Conservation (phyloP, 495 filamentous ascomycete genomes). For the Penicillium bovifimosum region DNA sequence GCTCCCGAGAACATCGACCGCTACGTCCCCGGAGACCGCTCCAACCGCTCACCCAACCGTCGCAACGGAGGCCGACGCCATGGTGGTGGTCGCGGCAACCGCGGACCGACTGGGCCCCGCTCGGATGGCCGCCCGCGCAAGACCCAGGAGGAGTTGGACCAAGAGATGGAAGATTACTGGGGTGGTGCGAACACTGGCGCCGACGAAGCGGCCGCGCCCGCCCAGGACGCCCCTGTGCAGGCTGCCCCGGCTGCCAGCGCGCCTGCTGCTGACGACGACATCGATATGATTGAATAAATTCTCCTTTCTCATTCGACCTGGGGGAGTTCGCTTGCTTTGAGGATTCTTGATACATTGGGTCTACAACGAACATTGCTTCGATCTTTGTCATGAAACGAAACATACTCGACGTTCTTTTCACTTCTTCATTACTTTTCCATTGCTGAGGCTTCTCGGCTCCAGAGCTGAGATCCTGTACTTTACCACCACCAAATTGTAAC, state of each 20-base stretch:
- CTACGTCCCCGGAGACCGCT: constrained; percentile 65
- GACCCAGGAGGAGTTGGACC: constrained; percentile 88
- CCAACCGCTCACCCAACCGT: constrained; percentile 17
- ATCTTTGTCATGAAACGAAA: neutral
- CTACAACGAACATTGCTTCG: neutral
- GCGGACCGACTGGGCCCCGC: constrained; percentile 35
- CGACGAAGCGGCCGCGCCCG: constrained; percentile 9
- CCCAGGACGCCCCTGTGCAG: constrained; percentile 14
- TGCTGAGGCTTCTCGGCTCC: neutral
- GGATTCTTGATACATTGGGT: neutral
- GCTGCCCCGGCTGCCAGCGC: constrained; percentile 18
- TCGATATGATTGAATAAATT: constrained; percentile 50
- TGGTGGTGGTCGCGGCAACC: constrained; percentile 29
- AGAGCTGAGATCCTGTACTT: constrained; percentile 13
- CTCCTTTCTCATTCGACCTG: neutral
- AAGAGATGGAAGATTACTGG: constrained; percentile 96
- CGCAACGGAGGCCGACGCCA: constrained; percentile 47
- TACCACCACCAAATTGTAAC: constrained; percentile 20
- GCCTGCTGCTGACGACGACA: constrained; percentile 49
- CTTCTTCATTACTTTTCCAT: neutral
- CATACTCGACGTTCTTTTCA: neutral
- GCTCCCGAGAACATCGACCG: constrained; percentile 73
- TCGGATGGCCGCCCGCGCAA: constrained; percentile 65
- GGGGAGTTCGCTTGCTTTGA: neutral
- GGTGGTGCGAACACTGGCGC: constrained; percentile 33